Evolutionary conservation across 2,329 filamentous ascomycete species (phyloP).

Genomic region (Pyrenochaeta sp.): DNA sequence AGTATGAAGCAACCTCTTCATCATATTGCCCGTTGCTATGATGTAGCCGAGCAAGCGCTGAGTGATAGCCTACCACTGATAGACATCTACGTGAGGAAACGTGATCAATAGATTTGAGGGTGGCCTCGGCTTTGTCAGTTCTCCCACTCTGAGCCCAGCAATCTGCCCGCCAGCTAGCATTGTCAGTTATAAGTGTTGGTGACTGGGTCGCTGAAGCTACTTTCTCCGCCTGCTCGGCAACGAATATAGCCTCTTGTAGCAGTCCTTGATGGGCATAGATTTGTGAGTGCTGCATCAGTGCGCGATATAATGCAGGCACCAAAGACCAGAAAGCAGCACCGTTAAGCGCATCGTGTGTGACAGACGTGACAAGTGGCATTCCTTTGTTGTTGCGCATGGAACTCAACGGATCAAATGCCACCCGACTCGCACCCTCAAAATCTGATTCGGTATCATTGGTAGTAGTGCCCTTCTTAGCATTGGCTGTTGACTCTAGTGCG

Average conservation of each 20-base stretch:
- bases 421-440: conserved; percentile 23
- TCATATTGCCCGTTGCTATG: conserved; percentile 57
- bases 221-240: conserved; percentile 83
- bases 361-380: conserved; percentile 48
- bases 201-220: conserved; percentile 75
- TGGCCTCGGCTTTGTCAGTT: conserved; percentile 57
- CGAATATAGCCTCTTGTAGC: conserved; percentile 87
- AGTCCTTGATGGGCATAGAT: conserved; percentile 86
- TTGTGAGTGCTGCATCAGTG: conserved; percentile 76
- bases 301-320: conserved; percentile 75
- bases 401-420: conserved; percentile 35
- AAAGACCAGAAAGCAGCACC: conserved; percentile 82
- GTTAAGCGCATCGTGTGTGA: conserved; percentile 56
- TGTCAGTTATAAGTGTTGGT: conserved; percentile 60
- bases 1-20: conserved; percentile 59
- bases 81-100: conserved; percentile 52
- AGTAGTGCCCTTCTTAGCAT: conserved; percentile 23
- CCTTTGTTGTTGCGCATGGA: conserved; percentile 42
- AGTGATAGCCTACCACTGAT: conserved; percentile 63
- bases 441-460: conserved; percentile 23
- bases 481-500: conserved; percentile 56
- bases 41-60: conserved; percentile 60
- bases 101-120: conserved; percentile 62
- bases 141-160: conserved; percentile 61
- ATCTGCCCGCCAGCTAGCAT: conserved; percentile 55